Evolutionary conservation across 306 rosid species (phyloP), one percentile per base, ranked within the genome.

Genomic region (Cucurbita maxima): DNA sequence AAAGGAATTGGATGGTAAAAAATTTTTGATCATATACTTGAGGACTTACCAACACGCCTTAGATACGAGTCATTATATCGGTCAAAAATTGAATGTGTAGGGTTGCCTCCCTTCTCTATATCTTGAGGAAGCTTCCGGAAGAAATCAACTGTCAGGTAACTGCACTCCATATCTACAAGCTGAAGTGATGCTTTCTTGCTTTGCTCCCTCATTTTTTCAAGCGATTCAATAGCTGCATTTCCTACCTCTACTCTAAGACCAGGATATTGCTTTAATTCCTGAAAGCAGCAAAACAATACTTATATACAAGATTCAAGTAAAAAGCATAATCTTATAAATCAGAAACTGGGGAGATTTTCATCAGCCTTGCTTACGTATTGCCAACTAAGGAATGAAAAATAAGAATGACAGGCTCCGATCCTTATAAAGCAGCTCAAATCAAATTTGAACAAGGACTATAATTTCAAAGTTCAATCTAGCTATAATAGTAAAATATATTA

Each of bases 61-160:
- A 92, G 92, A 76, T 92, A 92, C 9, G 96, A 79, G 72, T 92
- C 98, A 51, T 90, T 92, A 73, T 90, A 92, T 90, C 98, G 87
- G 64, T 92, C 98, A 57, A 90, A 92, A 80, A 90, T 79, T 13
- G 98, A 92, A 83, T 90, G 98, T 0, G 98, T 88, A n/a, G 98
- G 96, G 79, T 90, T 90, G 84, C 98, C 98, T 12, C 98, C 98
- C 88, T 92, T 92, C 53, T 92, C 98, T 77, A 92, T 84, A 72
- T 92, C 96, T 67, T 92, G 98, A 78, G 98, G 98, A 77, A 92
- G 96, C 82, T 85, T 92, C 68, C 98, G 86, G 78, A 92, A 92
- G 93, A 84, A 92, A 59, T 92, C 98, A 57, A 90, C 96, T 0
- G 96, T 92, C 81, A 92, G 84, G 85, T 92, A 92, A 76, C 96